These are phyloP conservation scores for Spergularia bocconei DNA, from an alignment of 148 eudicot genomes.

Conservation along the genomic window DNA sequence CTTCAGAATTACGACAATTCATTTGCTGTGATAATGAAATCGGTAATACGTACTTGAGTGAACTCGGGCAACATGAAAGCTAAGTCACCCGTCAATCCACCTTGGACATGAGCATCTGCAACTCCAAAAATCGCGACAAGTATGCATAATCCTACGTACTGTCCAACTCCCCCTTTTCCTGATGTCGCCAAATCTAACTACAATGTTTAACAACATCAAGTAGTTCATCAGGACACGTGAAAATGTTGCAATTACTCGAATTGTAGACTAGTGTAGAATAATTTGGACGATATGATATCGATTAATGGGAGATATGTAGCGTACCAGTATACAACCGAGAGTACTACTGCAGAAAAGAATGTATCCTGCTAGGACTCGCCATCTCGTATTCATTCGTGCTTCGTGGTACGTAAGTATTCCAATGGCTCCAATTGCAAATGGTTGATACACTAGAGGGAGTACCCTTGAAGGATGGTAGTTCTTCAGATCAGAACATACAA, in stretches of 20 bases:
- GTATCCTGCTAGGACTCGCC: conserved; percentile 51
- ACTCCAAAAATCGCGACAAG: conserved; percentile 54
- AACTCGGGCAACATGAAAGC: conserved; percentile 63
- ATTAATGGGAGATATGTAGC: neutral
- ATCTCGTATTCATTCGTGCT: conserved; percentile 47
- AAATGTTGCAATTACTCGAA: too few relatives aligned
- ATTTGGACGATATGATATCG: too few relatives aligned
- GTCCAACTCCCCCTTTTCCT: conserved; percentile 50
- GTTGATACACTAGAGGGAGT: conserved; percentile 66
- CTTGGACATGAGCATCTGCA: conserved; percentile 64
- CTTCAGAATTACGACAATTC: too few relatives aligned
- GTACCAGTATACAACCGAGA: conserved; percentile 33
- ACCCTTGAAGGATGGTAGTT: conserved; percentile 67
- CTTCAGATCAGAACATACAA: conserved; percentile 13
- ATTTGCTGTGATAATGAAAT: too few relatives aligned
- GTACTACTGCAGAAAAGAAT: conserved; percentile 40
- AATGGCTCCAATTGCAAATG: conserved; percentile 52
- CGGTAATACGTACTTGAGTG: conserved; percentile 37
- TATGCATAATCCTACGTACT: conserved; percentile 45
- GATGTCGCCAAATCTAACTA: conserved; percentile 57
- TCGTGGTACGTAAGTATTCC: conserved; percentile 47
- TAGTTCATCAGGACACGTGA: too few relatives aligned
- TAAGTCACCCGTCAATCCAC: conserved; percentile 65
- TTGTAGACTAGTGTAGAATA: too few relatives aligned
- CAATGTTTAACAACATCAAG: neutral